phyloP scores from a whole-genome alignment of 306 rosid species.

The Inga leiocalycina region DNA sequence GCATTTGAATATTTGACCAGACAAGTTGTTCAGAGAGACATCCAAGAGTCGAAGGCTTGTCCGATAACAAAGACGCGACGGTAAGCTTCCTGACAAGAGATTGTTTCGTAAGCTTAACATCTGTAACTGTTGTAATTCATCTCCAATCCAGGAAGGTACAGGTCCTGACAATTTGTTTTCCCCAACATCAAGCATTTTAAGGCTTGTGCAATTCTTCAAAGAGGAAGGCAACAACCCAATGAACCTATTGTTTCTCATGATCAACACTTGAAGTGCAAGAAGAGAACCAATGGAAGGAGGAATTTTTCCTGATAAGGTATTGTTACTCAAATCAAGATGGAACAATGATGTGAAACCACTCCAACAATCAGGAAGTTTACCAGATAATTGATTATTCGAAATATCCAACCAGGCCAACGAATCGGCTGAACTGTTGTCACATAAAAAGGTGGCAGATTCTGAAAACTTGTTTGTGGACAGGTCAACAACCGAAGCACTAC shows the following conservation, averaged over 20 bases:
- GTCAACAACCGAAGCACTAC: background rate
- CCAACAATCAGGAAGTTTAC: constrained; percentile 32
- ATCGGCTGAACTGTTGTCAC: background rate
- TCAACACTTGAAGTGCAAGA: constrained; percentile 4
- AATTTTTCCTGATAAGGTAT: constrained; percentile 17
- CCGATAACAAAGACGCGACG: constrained; percentile 15
- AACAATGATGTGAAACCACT: constrained; percentile 8
- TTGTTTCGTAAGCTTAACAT: constrained; percentile 26
- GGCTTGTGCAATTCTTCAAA: constrained; percentile 22
- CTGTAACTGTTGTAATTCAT: background rate
- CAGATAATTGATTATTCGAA: constrained; percentile 7
- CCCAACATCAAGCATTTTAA: constrained; percentile 16
- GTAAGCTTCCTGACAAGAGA: constrained; percentile 11
- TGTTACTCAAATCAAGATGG: constrained; percentile 32
- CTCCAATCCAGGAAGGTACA: constrained; percentile 37
- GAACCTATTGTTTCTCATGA: constrained; percentile 26
- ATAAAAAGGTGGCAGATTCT: background rate
- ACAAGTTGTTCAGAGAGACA: constrained; percentile 21
- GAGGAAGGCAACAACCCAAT: background rate
- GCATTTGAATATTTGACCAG: constrained; percentile 21
- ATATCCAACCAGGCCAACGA: background rate
- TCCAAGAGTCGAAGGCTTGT: constrained; percentile 19
- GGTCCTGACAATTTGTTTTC: constrained; percentile 24
- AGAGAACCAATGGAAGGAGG: constrained; percentile 21
- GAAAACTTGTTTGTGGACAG: constrained; percentile 33